Base-by-base conservation (phyloP, 352 stramenopile species). In the Globisporangium solare region DNA sequence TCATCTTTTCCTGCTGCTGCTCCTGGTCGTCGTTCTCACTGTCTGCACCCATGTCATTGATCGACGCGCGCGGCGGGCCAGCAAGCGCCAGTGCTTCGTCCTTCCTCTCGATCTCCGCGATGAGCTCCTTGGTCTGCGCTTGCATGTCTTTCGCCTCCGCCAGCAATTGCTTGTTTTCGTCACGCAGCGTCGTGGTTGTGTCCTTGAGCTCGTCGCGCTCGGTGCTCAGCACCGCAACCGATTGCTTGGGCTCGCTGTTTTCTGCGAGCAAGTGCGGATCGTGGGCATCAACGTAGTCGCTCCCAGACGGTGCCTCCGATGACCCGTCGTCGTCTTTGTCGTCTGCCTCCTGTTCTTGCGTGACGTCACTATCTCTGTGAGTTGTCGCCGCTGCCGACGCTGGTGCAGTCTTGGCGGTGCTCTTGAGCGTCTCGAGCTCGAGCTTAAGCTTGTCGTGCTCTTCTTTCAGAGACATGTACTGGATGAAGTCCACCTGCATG, bases 251-350 rank as follows among this genome's bases (percentile, higher is more conserved):
- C 35, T 78, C 74, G 17, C 61, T 71, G 49, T 82, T 70, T 64
- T 88, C 75, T 6, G 61, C 64, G 24, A 83, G 56, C 6, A 88
- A 45, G 18, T 85, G 73, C 10, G 78, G 56, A 47, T 88, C 78
- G 49, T 82, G 71, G 1, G 75, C 75, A 37, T 88, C 78, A 37
- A 70, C 46, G 55, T 80, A 88, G 52, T 85, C 78, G 47, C 85
- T 76, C 0, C 50, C 74, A 31, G 71, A 84, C 21, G 76, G 85
- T 6, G 62, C 64, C n/a, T 86, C 73, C 12, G 71, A 84, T 22
- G 46, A 57, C n/a, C 66, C 61, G 15, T 76, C 63, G 15, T 74
- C 58, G 8, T 72, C 68, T 13, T 45, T 47, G 51, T 63, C 50
- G 18, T 24, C 46, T 12, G 56, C 41, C 2, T 57, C 42, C 22